phyloP scores from a whole-genome alignment of 2,329 filamentous ascomycete species.

The Pseudogymnoascus sp. region DNA sequence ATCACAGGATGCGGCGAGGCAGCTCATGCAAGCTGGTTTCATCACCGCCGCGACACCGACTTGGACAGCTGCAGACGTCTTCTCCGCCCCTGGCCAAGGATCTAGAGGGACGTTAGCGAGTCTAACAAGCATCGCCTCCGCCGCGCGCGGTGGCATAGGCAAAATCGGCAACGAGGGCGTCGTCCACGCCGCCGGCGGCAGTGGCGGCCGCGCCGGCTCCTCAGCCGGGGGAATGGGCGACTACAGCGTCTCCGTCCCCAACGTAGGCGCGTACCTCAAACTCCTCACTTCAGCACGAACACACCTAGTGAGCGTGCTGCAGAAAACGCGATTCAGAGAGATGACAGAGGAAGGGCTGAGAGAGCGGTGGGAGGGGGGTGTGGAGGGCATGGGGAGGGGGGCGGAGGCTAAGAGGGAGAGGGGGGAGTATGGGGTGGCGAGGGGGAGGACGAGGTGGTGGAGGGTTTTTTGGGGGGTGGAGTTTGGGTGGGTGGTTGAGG shows the following conservation, averaged over 20 bases:
- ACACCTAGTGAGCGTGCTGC: slow-evolving; percentile 53
- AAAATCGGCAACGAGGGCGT: slow-evolving; percentile 63
- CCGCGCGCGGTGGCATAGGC: slow-evolving; percentile 59
- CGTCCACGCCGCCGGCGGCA: slow-evolving; percentile 55
- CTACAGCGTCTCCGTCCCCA: slow-evolving; percentile 55
- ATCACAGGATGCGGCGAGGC: slow-evolving; percentile 40
- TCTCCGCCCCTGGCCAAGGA: slow-evolving; percentile 34
- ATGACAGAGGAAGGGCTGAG: slow-evolving; percentile 52
- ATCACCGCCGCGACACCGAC: slow-evolving; percentile 44
- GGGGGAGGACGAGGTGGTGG: slow-evolving; percentile 61
- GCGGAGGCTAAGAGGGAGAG: slow-evolving; percentile 41
- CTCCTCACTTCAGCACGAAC: slow-evolving; percentile 52
- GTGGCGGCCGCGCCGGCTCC: slow-evolving; percentile 23
- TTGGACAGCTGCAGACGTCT: slow-evolving; percentile 33
- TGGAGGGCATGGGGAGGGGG: slow-evolving; percentile 38
- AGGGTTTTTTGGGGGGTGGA: slow-evolving; percentile 59
- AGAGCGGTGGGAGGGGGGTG: slow-evolving; percentile 64
- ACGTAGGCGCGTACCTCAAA: slow-evolving; percentile 59
- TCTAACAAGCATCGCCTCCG: slow-evolving; percentile 53
- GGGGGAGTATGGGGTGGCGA: slow-evolving; percentile 40
- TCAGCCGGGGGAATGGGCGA: slow-evolving; percentile 15
- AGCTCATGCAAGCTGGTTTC: slow-evolving; percentile 59
- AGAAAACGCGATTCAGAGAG: slow-evolving; percentile 53
- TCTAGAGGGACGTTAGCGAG: slow-evolving; percentile 46
- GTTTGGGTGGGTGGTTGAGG: slow-evolving; percentile 64